Conservation (phyloP, 495 filamentous ascomycete species). For the Penicillium turbatum region DNA sequence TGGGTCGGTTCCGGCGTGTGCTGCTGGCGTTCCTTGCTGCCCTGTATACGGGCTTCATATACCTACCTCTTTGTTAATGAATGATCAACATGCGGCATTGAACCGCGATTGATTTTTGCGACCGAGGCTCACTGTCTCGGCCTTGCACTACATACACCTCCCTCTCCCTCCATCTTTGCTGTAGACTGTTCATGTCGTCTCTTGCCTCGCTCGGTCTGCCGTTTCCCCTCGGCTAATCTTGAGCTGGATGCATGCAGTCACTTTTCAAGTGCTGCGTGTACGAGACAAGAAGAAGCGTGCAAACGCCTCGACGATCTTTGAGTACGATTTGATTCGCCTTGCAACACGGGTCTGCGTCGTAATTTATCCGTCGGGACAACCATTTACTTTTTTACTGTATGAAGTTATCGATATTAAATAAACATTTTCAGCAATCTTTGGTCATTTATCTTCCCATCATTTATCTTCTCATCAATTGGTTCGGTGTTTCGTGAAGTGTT, state of each 20-base stretch:
- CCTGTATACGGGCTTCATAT: constrained; percentile 26
- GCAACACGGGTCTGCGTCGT: constrained; percentile 42
- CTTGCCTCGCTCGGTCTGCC: constrained; percentile 54
- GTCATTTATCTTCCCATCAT: too few relatives aligned
- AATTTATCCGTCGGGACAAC: constrained; percentile 52
- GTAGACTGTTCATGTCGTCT: constrained; percentile 32
- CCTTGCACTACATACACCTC: background rate
- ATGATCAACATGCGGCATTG: constrained; percentile 17
- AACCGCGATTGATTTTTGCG: constrained; percentile 6
- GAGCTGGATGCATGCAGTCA: constrained; percentile 50
- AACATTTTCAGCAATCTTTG: too few relatives aligned
- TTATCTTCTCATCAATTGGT: too few relatives aligned
- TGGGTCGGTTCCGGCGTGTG: constrained; percentile 23
- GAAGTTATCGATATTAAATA: too few relatives aligned
- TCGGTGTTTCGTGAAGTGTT: too few relatives aligned
- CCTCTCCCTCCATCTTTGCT: background rate
- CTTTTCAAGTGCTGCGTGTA: constrained; percentile 29
- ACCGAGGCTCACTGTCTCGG: background rate
- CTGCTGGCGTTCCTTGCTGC: constrained; percentile 16
- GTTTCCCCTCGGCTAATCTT: constrained; percentile 47
- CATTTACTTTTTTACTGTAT: constrained; percentile 1
- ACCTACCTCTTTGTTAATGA: constrained; percentile 26
- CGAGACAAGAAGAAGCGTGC: constrained; percentile 47
- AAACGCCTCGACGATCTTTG: constrained; percentile 47
- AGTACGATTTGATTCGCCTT: constrained; percentile 47